Base-by-base conservation (phyloP, 2,329 filamentous ascomycete genomes). In the Sporothrix protearum region DNA sequence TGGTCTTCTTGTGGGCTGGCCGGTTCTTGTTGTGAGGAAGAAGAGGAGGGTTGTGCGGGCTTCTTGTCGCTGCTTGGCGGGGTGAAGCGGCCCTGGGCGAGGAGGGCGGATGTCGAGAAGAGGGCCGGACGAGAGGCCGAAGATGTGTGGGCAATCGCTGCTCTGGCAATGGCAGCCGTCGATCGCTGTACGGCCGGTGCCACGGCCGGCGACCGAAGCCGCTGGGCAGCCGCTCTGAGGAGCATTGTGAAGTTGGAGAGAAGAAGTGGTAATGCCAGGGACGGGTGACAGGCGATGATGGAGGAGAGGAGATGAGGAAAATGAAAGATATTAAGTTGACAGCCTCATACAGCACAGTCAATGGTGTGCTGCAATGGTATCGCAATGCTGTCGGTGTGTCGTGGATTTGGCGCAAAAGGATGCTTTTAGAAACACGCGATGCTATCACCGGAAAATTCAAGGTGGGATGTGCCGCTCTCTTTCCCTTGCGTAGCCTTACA, bases 171-270 rank as follows among this genome's bases (percentile, higher is more conserved):
- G 3, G 47, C 69, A 2, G 69, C 25, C 14, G 74, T 55, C 0
- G 71, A 47, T 30, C 64, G 47, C 36, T 42, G 28, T 4, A 66
- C 45, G 16, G 51, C 33, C 16, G 73, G 66, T 0, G 51, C 69
- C 67, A 70, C 16, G 7, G 51, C 51, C 57, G 73, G 73, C 69
- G 70, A 72, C 67, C 71, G 61, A 12, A 75, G 71, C 47, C 71
- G 61, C 67, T 69, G 73, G n/a, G 69, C 49, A 22, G 72, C 74
- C 28, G 71, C 71, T 59, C 74, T 33, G 36, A 72, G 71, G 66
- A 73, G 71, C 74, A 75, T 75, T 53, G 45, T 68, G 63, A 14
- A 10, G 63, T n/a, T 36, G 7, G 39, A 19, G 39, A n/a, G 39
- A 33, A 1, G 22, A n/a, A 47, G 61, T 57, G 25, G 22, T 3